Evolutionary conservation across 352 stramenopile genomes (phyloP).

Genomic region (Phytopythium ostracodes): DNA sequence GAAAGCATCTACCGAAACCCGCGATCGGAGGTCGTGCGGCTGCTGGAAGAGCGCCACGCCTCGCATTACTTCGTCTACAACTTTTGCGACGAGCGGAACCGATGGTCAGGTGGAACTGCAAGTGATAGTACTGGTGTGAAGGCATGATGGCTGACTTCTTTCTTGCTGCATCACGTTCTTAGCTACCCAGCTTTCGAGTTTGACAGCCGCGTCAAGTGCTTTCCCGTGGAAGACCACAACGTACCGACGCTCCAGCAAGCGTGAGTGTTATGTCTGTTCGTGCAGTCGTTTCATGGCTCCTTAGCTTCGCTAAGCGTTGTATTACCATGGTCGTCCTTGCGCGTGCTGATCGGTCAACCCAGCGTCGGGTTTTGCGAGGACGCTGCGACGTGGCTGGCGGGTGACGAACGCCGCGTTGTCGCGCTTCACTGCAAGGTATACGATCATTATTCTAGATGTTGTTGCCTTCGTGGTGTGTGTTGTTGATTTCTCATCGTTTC

Average conservation of each 20-base stretch:
- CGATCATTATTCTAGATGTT: not conserved
- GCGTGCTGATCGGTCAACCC: constrained; percentile 2
- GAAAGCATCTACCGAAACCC: constrained; percentile 65
- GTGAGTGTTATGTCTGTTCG: constrained; percentile 17
- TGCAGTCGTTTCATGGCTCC: not conserved
- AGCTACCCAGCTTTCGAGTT: constrained; percentile 59
- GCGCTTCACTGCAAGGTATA: constrained; percentile 72
- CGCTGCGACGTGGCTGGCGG: constrained; percentile 51
- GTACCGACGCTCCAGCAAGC: constrained; percentile 62
- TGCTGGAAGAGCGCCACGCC: constrained; percentile 45
- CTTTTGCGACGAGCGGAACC: constrained; percentile 56
- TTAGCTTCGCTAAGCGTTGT: no score
- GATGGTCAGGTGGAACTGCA: constrained; percentile 22
- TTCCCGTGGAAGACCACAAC: constrained; percentile 74
- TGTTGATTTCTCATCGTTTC: not conserved
- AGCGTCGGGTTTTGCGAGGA: constrained; percentile 75
- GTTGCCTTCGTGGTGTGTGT: not conserved
- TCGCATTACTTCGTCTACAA: constrained; percentile 76
- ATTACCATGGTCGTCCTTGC: not conserved
- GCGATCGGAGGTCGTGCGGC: constrained; percentile 44
- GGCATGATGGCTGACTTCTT: not conserved
- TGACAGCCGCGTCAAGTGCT: constrained; percentile 37
- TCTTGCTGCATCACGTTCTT: not conserved
- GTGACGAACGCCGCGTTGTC: constrained; percentile 36
- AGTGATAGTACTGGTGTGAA: not conserved